phyloP scores from a whole-genome alignment of 176 grass and related monocot genomes.

The Avena eriantha region DNA sequence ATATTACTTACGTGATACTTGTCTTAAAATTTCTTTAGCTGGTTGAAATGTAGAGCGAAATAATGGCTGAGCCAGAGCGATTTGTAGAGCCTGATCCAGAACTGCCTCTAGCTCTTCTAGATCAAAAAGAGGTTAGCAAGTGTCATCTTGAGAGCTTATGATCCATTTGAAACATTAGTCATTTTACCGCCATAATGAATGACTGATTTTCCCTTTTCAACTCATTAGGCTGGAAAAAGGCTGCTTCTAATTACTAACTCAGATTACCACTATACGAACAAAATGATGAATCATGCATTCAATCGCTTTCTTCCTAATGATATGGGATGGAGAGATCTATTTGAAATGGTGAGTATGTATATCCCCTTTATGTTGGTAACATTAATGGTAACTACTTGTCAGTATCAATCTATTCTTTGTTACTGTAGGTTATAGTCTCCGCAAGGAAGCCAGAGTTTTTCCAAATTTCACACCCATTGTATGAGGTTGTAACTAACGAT shows the following conservation, averaged over 20 bases:
- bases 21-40: constrained; percentile 53
- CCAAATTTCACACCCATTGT: constrained; percentile 81
- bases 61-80: constrained; percentile 96
- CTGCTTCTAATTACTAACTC: constrained; percentile 97
- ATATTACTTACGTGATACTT: constrained; percentile 27
- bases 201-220: constrained; percentile 32
- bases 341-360: constrained; percentile 82
- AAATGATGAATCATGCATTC: constrained; percentile 99
- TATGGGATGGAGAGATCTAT: constrained; percentile 94
- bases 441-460: constrained; percentile 97
- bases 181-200: constrained; percentile 29
- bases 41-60: constrained; percentile 78
- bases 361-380: constrained; percentile 13
- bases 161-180: constrained; percentile 8
- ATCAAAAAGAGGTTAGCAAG: constrained; percentile 92
- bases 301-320: constrained; percentile 98
- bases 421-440: constrained; percentile 88
- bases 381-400: constrained; percentile 1
- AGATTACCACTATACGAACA: constrained; percentile 96
- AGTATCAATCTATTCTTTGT: constrained; percentile 30
- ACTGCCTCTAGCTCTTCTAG: constrained; percentile 94
- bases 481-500: constrained; percentile 89
- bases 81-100: constrained; percentile 98
- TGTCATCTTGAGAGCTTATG: constrained; percentile 9
- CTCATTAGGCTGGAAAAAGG: constrained; percentile 85